These are phyloP conservation scores for Luffa acutangula DNA, from an alignment of 306 rosid genomes.

Conservation along the genomic window DNA sequence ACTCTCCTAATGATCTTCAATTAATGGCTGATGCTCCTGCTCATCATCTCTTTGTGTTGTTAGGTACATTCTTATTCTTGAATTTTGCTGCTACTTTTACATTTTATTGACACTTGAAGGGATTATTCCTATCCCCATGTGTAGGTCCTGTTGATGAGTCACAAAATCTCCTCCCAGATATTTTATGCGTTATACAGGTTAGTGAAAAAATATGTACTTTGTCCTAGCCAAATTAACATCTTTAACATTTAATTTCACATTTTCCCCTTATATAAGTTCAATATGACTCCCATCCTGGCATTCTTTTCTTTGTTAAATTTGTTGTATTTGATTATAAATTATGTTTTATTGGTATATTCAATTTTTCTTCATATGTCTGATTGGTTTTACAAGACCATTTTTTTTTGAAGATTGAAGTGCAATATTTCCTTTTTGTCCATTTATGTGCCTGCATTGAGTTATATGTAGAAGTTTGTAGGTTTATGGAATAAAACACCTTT, in stretches of 20 bases:
- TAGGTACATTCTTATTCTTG: constrained; percentile 46
- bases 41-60: constrained; percentile 83
- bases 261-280: background rate
- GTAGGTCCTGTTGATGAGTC: constrained; percentile 92
- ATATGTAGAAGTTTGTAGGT: background rate
- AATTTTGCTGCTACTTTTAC: background rate
- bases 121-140: background rate
- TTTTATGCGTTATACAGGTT: constrained; percentile 90
- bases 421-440: background rate
- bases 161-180: constrained; percentile 85
- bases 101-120: background rate
- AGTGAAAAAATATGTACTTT: background rate
- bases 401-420: background rate
- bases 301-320: background rate
- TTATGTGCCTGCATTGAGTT: too few species aligned
- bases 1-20: constrained; percentile 94
- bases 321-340: background rate
- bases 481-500: background rate
- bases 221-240: background rate
- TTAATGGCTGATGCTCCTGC: constrained; percentile 98
- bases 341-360: background rate
- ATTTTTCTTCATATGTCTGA: background rate
- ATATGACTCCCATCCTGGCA: background rate
- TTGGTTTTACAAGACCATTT: background rate
- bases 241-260: background rate